A percentile compares a stretch with the other conserved stretches of the same genome.
Conservation (phyloP, 306 rosid species). For the Malus fusca region DNA sequence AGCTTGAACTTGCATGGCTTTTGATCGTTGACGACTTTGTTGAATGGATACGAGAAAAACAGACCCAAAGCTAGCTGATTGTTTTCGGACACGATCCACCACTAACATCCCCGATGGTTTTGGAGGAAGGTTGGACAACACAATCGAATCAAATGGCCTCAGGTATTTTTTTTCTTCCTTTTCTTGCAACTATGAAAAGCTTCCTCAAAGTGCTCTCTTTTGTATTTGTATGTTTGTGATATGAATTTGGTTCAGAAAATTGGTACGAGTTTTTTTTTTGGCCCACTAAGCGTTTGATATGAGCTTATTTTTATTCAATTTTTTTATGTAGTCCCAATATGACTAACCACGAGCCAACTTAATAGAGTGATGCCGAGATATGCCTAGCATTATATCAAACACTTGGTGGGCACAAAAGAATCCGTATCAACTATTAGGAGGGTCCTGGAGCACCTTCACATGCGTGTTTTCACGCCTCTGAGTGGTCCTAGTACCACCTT, state of each 20-base stretch:
- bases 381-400: no score
- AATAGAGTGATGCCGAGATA: no score
- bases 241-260: conserved; percentile 17
- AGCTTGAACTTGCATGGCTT: conserved; percentile 93
- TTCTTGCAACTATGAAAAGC: neutral
- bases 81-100: conserved; percentile 6
- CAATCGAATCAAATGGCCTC: conserved; percentile 31
- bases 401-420: no score
- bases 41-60: conserved; percentile 72
- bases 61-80: conserved; percentile 16
- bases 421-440: no score
- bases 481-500: no score
- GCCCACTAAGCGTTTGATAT: no score
- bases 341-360: no score
- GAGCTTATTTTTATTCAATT: no score
- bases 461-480: no score
- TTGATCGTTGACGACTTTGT: conserved; percentile 88
- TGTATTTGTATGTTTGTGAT: conserved; percentile 15
- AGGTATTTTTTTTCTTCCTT: neutral
- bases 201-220: neutral
- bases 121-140: conserved; percentile 36
- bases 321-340: no score
- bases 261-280: no score
- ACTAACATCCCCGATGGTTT: conserved; percentile 1
- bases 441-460: no score